Conservation (phyloP, 192 early-diverging fungal species). For the Backusella tarrabulga region DNA sequence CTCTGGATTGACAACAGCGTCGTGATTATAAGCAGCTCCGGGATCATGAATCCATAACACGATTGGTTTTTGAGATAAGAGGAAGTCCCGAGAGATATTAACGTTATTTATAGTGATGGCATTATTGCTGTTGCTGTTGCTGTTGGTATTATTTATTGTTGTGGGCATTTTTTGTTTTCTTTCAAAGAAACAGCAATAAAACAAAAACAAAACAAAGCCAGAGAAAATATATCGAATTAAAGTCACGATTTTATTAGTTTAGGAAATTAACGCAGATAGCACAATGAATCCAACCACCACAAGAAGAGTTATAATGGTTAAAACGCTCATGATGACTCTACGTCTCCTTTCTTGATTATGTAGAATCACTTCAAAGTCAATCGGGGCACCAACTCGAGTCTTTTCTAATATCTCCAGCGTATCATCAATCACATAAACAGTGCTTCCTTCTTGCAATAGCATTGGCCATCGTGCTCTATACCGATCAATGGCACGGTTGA, state of each 20-base stretch:
- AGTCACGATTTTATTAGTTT: neutral
- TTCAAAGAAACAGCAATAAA: neutral
- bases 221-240: neutral
- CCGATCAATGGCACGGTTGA: neutral
- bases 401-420: neutral
- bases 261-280: neutral
- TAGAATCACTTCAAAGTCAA: conserved; percentile 1
- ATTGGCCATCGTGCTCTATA: neutral
- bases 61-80: conserved; percentile 23
- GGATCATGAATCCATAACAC: conserved; percentile 32
- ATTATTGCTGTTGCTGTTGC: neutral
- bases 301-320: neutral
- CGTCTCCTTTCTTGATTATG: neutral
- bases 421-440: conserved; percentile 5
- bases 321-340: neutral
- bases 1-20: conserved; percentile 73
- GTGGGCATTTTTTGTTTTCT: neutral
- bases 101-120: neutral
- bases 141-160: neutral
- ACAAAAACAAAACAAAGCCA: neutral
- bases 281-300: neutral
- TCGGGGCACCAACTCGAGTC: neutral
- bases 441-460: neutral
- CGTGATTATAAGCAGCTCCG: conserved; percentile 26
- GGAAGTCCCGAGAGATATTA: neutral